phyloP scores from a whole-genome alignment of 2,329 filamentous ascomycete species.

The Neofusicoccum cordaticola region DNA sequence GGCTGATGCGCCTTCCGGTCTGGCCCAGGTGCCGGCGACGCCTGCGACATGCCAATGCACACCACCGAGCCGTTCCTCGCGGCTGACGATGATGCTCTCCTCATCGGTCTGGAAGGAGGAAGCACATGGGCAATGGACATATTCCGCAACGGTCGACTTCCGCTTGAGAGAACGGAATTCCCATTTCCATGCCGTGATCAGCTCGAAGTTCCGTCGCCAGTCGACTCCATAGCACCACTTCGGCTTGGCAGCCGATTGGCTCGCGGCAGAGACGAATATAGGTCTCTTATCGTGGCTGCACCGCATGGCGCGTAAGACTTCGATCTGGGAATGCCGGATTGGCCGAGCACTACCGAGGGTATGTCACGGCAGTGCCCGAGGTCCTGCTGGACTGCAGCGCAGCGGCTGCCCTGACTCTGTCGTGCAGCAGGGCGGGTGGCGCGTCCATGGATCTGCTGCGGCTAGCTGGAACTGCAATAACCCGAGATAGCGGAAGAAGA shows the following conservation, averaged over 20 bases:
- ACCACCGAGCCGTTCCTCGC: not conserved
- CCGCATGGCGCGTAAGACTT: not conserved
- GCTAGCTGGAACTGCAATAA: not conserved
- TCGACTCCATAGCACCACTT: not conserved
- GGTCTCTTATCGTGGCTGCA: not conserved
- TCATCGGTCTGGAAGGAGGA: not conserved
- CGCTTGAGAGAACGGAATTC: not conserved
- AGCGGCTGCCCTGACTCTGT: not conserved
- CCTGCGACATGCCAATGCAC: not conserved
- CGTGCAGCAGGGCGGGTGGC: not conserved
- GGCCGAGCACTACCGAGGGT: not conserved
- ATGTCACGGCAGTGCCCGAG: slow-evolving; percentile 1
- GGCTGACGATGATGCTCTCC: not conserved
- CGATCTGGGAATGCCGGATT: not conserved
- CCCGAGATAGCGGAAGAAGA: not conserved
- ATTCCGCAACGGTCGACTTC: not conserved
- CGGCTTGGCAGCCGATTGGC: not conserved
- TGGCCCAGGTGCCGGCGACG: not conserved
- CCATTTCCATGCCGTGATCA: not conserved
- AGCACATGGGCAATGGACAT: not conserved
- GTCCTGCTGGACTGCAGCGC: not conserved
- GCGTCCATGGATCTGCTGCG: not conserved
- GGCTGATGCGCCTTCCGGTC: not conserved
- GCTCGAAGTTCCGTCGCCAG: not conserved
- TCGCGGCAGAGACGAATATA: not conserved